Conservation (phyloP, 2,329 filamentous ascomycete species). For the Myriosclerotinia scirpicola region DNA sequence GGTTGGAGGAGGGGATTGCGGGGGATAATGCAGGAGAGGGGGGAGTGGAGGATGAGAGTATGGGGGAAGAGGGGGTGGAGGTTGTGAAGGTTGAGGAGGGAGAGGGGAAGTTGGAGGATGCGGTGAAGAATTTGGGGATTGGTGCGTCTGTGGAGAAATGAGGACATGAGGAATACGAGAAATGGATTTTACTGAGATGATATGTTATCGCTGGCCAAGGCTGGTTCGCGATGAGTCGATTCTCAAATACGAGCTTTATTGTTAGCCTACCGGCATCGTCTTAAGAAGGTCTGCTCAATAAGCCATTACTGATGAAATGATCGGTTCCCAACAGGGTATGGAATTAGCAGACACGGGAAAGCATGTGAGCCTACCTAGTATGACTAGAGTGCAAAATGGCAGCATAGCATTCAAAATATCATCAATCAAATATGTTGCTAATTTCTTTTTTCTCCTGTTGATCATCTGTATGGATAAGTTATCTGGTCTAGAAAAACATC, state of each 20-base stretch:
- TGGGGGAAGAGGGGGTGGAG: constrained; percentile 24
- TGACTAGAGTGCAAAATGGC: neutral
- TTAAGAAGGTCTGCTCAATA: too few relatives aligned
- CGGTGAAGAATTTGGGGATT: constrained; percentile 8
- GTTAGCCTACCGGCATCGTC: neutral
- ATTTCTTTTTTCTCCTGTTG: neutral
- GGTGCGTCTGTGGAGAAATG: neutral
- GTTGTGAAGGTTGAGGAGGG: constrained; percentile 16
- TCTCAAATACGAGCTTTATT: too few relatives aligned
- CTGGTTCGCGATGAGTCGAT: neutral
- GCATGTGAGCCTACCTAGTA: neutral
- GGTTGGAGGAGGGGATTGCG: constrained; percentile 41
- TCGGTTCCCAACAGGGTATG: neutral
- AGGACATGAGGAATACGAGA: neutral
- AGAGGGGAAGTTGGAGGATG: neutral
- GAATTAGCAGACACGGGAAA: neutral
- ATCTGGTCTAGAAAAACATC: neutral
- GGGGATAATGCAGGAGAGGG: constrained; percentile 32
- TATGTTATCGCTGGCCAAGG: neutral
- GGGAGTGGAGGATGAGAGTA: constrained; percentile 28
- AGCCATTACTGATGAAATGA: neutral
- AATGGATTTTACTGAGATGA: neutral
- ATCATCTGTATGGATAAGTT: neutral
- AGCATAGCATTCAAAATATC: neutral
- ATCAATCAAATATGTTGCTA: neutral